Conservation (phyloP, 2,329 filamentous ascomycete species). For the Domatiomyces catenatus region DNA sequence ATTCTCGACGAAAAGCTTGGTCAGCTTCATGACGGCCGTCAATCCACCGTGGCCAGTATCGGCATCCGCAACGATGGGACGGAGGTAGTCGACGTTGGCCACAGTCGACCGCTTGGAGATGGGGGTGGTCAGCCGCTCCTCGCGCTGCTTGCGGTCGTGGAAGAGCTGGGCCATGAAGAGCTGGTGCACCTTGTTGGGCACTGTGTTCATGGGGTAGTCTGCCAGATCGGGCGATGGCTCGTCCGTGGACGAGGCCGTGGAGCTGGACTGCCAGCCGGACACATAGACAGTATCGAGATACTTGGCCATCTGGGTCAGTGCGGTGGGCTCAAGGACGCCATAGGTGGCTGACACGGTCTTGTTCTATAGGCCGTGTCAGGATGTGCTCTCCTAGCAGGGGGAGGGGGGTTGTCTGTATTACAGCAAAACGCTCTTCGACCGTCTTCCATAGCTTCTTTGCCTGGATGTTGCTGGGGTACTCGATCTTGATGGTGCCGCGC, state of each 20-base stretch:
- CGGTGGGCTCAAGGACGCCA: slow-evolving; percentile 91
- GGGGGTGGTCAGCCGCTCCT: slow-evolving; percentile 70
- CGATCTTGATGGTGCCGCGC: slow-evolving; percentile 74
- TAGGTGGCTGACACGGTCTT: slow-evolving; percentile 86
- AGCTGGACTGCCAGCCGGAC: slow-evolving; percentile 96
- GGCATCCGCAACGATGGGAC: slow-evolving; percentile 90
- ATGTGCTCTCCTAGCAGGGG: neutral
- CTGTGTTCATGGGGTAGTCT: slow-evolving; percentile 94
- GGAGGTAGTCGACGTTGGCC: slow-evolving; percentile 78
- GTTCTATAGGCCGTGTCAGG: slow-evolving; percentile 36
- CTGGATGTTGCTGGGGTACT: slow-evolving; percentile 78
- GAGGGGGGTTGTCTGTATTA: slow-evolving; percentile 26
- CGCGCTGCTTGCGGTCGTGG: slow-evolving; percentile 97
- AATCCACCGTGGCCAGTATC: slow-evolving; percentile 94
- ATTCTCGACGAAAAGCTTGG: slow-evolving; percentile 92
- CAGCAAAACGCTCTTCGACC: slow-evolving; percentile 72
- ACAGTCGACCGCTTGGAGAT: slow-evolving; percentile 57
- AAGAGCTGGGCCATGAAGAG: slow-evolving; percentile 98
- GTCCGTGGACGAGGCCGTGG: slow-evolving; percentile 83
- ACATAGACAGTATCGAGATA: slow-evolving; percentile 98
- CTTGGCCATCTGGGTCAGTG: slow-evolving; percentile 99
- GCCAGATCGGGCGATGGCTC: slow-evolving; percentile 96
- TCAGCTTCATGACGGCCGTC: slow-evolving; percentile 99
- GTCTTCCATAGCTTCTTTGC: slow-evolving; percentile 92
- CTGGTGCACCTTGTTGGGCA: slow-evolving; percentile 95